Evolutionary conservation across 108 stramenopile genomes (phyloP).

Genomic region (Skeletonema grethae): DNA sequence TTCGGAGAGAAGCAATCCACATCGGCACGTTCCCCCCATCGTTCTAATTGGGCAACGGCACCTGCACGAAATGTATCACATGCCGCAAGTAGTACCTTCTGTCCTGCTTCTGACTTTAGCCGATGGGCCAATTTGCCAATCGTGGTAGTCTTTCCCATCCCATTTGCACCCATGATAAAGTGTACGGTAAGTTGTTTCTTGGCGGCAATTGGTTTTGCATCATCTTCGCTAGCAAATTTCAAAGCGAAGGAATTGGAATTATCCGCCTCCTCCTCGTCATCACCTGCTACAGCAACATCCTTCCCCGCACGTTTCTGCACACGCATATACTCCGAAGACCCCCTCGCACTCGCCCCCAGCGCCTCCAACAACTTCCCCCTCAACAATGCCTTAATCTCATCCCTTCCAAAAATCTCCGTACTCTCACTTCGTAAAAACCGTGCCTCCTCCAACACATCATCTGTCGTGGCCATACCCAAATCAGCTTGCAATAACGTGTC

Average conservation of each 20-base stretch:
- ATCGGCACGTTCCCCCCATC: conserved; percentile 87
- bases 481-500: conserved; percentile 82
- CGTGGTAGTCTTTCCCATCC: conserved; percentile 96
- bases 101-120: conserved; percentile 73
- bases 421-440: conserved; percentile 56
- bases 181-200: conserved; percentile 64
- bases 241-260: conserved; percentile 50
- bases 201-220: conserved; percentile 11
- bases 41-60: conserved; percentile 91
- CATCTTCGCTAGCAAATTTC: conserved; percentile 52
- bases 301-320: conserved; percentile 9
- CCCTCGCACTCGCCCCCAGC: conserved; percentile 36
- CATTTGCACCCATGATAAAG: conserved; percentile 87
- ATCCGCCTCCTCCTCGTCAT: conserved; percentile 4
- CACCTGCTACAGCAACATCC: not conserved
- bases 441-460: conserved; percentile 83
- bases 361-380: conserved; percentile 81
- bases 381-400: conserved; percentile 79
- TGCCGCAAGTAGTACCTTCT: conserved; percentile 88
- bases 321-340: conserved; percentile 10
- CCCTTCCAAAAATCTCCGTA: conserved; percentile 51
- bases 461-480: conserved; percentile 74
- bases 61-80: conserved; percentile 97
- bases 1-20: conserved; percentile 85
- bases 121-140: conserved; percentile 95